Base-by-base conservation (phyloP, 2,329 filamentous ascomycete species). In the Penicillium brasilianum region DNA sequence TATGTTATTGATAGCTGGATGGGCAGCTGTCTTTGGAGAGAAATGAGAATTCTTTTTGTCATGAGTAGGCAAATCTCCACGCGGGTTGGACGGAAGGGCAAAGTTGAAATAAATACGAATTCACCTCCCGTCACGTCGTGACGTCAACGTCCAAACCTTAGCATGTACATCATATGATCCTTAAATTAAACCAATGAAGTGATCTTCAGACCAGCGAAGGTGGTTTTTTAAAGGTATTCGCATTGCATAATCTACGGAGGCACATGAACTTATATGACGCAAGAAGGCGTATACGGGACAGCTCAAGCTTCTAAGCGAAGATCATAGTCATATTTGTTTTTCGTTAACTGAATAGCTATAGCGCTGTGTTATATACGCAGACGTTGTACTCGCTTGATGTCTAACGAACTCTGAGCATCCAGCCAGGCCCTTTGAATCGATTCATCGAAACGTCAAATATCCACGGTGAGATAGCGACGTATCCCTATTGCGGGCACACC, bases 51-150 rank as follows among this genome's bases (percentile, higher is more conserved):
- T 44, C 18, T 44, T 44, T 20, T 25, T 44, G 41, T 44, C 41
- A 9, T 14, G 25, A 3, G 25, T 44, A 44, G 25, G 20, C 41
- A 20, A 44, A 44, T 2, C 25, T 25, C 20, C 10, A 44, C 3
- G 25, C 41, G 14, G 11, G 41, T 44, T 13, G 41, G 41, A 25
- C 3, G 41, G 41, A 25, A 14, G 10, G 41, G 41, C 41, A 44
- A 44, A 44, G 41, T 44, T 44, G 41, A 44, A 44, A 44, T 44
- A 44, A 14, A 14, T 44, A 44, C 25, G 41, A 44, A 44, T 44
- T 25, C 41, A 44, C 25, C 41, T 44, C 25, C 20, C 11, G 41
- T 3, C 10, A 44, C 4, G 41, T 44, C 41, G 14, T 44, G 41
- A 44, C 41, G 41, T 44, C 41, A 44, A 14, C 18, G 25, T 44